These are phyloP conservation scores for Colletotrichum sp. DNA, from an alignment of 2,329 filamentous ascomycete genomes.

Conservation along the genomic window DNA sequence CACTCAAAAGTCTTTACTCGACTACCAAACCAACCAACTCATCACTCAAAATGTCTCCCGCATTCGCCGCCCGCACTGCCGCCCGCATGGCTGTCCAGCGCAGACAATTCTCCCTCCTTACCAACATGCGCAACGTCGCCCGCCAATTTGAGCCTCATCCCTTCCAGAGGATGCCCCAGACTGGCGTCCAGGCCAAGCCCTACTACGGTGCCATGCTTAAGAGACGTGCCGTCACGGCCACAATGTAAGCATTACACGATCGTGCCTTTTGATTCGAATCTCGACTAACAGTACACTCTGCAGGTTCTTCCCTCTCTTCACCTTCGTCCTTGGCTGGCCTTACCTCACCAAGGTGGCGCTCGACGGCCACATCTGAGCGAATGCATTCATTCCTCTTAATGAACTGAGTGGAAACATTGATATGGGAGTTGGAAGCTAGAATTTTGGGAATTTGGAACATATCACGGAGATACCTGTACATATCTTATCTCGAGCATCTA, in stretches of 20 bases:
- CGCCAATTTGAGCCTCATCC: constrained; percentile 42
- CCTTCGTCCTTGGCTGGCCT: constrained; percentile 21
- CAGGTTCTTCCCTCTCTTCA: background rate
- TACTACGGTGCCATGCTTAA: constrained; percentile 44
- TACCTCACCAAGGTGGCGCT: constrained; percentile 2
- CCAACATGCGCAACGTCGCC: constrained; percentile 37
- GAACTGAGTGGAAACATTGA: background rate
- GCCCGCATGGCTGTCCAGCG: constrained; percentile 26
- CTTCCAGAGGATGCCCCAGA: constrained; percentile 38
- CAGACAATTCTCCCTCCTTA: constrained; percentile 40
- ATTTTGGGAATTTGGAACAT: background rate
- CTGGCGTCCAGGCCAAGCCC: constrained; percentile 29
- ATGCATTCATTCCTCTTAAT: background rate
- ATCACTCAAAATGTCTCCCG: constrained; percentile 33
- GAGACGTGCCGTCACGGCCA: constrained; percentile 29
- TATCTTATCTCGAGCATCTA: constrained; percentile 9
- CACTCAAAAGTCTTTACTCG: background rate
- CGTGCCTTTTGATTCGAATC: too few relatives aligned
- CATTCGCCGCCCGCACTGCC: constrained; percentile 37
- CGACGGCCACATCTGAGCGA: constrained; percentile 13
- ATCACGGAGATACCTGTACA: constrained; percentile 15
- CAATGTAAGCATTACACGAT: constrained; percentile 35
- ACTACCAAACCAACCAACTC: constrained; percentile 1
- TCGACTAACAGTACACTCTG: background rate
- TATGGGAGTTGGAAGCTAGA: background rate